A percentile compares a stretch with the other conserved stretches of the same genome.
These are phyloP conservation scores for Pythium oligandrum DNA, from an alignment of 352 stramenopile genomes.

Conservation along the genomic window DNA sequence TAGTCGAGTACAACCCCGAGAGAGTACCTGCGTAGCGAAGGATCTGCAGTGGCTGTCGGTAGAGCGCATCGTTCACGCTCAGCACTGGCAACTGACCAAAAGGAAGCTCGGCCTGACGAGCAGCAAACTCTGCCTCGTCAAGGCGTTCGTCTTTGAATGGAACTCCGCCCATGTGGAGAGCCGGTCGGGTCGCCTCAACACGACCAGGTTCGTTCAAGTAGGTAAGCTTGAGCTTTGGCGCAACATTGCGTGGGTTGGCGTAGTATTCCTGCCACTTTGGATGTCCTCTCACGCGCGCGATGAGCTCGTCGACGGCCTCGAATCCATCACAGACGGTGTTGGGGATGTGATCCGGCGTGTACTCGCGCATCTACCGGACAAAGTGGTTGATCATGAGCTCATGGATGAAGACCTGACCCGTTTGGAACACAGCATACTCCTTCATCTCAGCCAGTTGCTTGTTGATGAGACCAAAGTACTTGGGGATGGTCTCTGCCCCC, in stretches of 20 bases:
- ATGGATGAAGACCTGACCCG: conserved; percentile 22
- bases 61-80: conserved; percentile 21
- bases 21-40: conserved; percentile 28
- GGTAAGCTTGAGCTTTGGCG: conserved; percentile 45
- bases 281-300: conserved; percentile 19
- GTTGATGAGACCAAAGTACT: conserved; percentile 22
- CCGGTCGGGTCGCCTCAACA: conserved; percentile 45
- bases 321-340: conserved; percentile 21
- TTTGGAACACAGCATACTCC: conserved; percentile 14
- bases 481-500: conserved; percentile 17
- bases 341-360: conserved; percentile 27
- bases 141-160: conserved; percentile 56
- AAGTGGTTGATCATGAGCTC: conserved; percentile 24
- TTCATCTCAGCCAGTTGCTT: conserved; percentile 25
- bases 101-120: conserved; percentile 20
- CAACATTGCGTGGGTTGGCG: conserved; percentile 11
- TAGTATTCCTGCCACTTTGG: conserved; percentile 32
- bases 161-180: conserved; percentile 51
- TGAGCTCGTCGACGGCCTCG: conserved; percentile 7
- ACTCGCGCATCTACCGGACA: conserved; percentile 20
- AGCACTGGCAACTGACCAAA: conserved; percentile 35
- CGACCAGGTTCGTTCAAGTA: conserved; percentile 48
- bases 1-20: conserved; percentile 24
- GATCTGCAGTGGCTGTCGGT: conserved; percentile 45
- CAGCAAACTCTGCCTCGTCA: conserved; percentile 18